phyloP scores from a whole-genome alignment of 192 early-diverging fungal species.

The Funneliformis geosporum region DNA sequence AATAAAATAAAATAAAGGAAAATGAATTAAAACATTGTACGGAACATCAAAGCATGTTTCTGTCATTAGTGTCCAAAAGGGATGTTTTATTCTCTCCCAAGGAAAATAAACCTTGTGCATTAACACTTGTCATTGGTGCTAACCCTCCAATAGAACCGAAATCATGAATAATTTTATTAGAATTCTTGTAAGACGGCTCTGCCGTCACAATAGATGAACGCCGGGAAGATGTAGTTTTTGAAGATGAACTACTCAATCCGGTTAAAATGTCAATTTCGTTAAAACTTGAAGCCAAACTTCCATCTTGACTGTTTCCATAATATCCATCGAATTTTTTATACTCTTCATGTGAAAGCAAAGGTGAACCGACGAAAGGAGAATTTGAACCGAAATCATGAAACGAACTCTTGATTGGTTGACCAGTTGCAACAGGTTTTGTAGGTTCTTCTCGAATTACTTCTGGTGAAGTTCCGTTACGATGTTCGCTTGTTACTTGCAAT shows the following conservation, averaged over 20 bases:
- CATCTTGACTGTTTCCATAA: slow-evolving; percentile 16
- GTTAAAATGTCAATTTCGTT: slow-evolving; percentile 20
- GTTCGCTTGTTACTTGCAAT: neutral
- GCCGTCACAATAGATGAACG: neutral
- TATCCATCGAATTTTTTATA: slow-evolving; percentile 24
- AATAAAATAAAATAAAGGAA: neutral
- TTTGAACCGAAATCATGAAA: slow-evolving; percentile 26
- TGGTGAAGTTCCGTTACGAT: neutral
- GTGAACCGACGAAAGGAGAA: slow-evolving; percentile 25
- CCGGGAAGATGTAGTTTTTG: neutral
- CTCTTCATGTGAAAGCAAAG: slow-evolving; percentile 24
- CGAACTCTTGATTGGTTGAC: slow-evolving; percentile 11
- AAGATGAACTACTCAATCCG: neutral
- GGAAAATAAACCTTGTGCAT: slow-evolving; percentile 14
- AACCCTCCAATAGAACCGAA: slow-evolving; percentile 11
- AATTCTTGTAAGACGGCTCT: slow-evolving; percentile 27
- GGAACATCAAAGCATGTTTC: neutral
- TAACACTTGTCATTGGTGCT: slow-evolving; percentile 2
- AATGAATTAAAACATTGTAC: neutral
- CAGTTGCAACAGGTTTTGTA: neutral
- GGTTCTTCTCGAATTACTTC: neutral
- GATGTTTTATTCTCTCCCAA: neutral
- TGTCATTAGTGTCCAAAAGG: neutral
- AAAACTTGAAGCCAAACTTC: slow-evolving; percentile 26
- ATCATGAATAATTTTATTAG: slow-evolving; percentile 29